Conservation (phyloP, 345 rosid species). For the Eucalyptus cloeziana region DNA sequence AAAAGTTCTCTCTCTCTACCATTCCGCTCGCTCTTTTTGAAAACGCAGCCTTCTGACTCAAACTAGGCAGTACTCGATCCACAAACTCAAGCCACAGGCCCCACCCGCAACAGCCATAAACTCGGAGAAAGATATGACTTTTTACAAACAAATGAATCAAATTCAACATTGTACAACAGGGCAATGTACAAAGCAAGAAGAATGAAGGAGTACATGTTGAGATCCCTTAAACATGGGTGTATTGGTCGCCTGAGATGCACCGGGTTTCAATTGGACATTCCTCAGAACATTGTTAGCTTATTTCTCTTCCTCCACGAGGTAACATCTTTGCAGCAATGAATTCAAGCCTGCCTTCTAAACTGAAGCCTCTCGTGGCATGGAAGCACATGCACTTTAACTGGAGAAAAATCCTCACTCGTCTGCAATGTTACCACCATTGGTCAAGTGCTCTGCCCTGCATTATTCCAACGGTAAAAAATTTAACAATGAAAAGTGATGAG, state of each 20-base stretch:
- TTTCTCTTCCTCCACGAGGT: background rate
- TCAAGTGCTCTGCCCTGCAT: background rate
- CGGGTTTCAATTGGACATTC: background rate
- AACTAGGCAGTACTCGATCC: background rate
- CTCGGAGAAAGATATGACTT: background rate
- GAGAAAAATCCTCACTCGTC: background rate
- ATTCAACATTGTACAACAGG: background rate
- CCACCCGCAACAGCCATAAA: background rate
- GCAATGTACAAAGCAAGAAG: background rate
- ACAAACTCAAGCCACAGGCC: background rate
- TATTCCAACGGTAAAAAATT: background rate
- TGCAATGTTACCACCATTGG: background rate
- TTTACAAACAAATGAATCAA: background rate
- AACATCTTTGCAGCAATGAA: background rate
- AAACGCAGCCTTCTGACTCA: background rate
- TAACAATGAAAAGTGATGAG: background rate
- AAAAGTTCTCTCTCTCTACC: background rate
- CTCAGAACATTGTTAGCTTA: background rate
- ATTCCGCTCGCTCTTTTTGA: background rate
- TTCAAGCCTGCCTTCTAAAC: background rate
- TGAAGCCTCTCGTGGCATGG: background rate
- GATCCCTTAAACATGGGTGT: background rate
- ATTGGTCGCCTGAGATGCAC: background rate
- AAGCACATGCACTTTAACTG: background rate
- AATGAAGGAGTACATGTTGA: background rate